Evolutionary conservation across 225 moss, liverwort and hornwort species (phyloP), one percentile per base, ranked within the genome.

Genomic region (Antitrichia curtipendula): DNA sequence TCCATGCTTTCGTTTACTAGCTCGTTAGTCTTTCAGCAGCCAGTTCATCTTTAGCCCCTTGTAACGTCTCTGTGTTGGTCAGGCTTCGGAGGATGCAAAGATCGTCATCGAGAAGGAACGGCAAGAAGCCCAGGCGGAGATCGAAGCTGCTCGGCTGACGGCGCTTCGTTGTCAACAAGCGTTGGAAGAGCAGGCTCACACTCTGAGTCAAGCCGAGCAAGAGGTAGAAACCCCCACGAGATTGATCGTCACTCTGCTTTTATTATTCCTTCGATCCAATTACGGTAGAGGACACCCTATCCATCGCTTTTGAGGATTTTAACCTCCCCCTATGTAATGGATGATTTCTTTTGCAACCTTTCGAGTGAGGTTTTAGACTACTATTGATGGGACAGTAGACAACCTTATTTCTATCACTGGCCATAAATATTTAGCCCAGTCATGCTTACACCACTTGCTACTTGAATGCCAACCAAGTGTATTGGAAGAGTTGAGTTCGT

Each of bases 71-170:
- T 76, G n/a, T 87, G 15, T 45, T 61, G 49, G 66, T 68, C 87
- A 94, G 94, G 93, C 92, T 43, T 83, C 93, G 7, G 94, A 89
- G 85, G 93, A 94, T 84, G 94, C 94, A 11, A 87, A 89, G 89
- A 53, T 63, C 73, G 91, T 93, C 76, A 90, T 94, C 24, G 92
- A 89, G 81, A 93, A 92, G 74, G 94, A 93, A 79, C 88, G 91
- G 68, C 93, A 91, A 50, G 90, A 90, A 86, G 94, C 93, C 11
- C 92, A 94, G 84, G 91, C 75, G 19, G 94, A 94, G 82, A 89
- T 94, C 40, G 89, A 92, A 75, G 93, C 94, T 38, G 94, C 94
- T 56, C 88, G 86, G 19, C 88, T 91, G 60, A 90, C 93, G 7
- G 91, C 93, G 22, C 81, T 93, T 85, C 93, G 94, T 22, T 93